Evolutionary conservation across 768 basidiomycete species (phyloP).

Genomic region (Lactarius quietus): DNA sequence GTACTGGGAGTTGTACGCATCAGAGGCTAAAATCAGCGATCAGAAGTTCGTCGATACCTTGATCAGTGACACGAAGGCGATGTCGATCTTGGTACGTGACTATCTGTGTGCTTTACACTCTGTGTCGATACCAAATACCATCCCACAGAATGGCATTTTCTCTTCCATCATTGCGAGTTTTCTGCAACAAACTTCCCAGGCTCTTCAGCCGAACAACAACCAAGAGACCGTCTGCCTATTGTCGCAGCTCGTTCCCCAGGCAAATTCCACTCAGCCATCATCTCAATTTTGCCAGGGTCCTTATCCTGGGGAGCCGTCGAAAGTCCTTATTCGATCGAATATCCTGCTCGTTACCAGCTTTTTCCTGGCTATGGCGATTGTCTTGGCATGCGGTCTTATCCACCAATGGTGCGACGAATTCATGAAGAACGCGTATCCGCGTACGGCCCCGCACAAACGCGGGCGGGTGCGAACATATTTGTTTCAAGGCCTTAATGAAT

Average conservation of each 20-base stretch:
- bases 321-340: constrained; percentile 10
- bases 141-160: constrained; percentile 16
- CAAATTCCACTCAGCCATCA: neutral
- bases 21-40: constrained; percentile 20
- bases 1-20: constrained; percentile 20
- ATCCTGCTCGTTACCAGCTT: constrained; percentile 12
- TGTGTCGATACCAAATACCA: neutral
- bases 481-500: constrained; percentile 5
- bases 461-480: constrained; percentile 13
- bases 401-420: constrained; percentile 20
- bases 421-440: neutral
- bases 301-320: neutral
- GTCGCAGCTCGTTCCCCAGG: constrained; percentile 4
- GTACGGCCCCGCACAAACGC: constrained; percentile 8
- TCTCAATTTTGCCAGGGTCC: no score
- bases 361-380: constrained; percentile 10
- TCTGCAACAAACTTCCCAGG: constrained; percentile 23
- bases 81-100: constrained; percentile 22
- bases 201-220: constrained; percentile 4
- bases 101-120: neutral
- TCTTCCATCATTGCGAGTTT: constrained; percentile 25
- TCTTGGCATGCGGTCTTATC: constrained; percentile 8
- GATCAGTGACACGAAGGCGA: constrained; percentile 15
- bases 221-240: constrained; percentile 10
- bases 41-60: constrained; percentile 17